Percentiles rank a stretch among this genome's conserved stretches.
Conservation (phyloP, 768 basidiomycete genomes). For the Ephemerocybe angulata region DNA sequence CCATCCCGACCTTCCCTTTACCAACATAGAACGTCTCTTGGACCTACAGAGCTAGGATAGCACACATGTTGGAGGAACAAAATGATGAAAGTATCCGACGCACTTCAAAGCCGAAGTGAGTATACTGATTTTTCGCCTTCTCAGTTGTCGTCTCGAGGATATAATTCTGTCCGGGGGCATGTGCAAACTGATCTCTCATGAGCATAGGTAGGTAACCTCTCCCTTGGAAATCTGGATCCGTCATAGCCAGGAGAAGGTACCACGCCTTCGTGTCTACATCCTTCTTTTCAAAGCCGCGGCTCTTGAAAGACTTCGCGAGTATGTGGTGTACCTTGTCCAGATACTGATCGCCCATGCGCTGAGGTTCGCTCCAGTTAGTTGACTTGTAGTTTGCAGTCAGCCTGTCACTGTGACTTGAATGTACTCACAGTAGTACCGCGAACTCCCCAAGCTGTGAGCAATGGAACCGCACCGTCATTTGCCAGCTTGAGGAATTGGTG, state of each 20-base stretch:
- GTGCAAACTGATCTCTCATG: neutral
- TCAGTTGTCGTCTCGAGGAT: neutral
- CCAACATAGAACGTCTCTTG: neutral
- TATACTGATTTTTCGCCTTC: neutral
- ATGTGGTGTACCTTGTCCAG: neutral
- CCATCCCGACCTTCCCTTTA: neutral
- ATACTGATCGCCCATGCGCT: too few relatives aligned
- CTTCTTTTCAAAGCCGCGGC: neutral
- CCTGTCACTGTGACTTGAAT: too few relatives aligned
- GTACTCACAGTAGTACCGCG: too few relatives aligned
- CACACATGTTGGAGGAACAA: neutral
- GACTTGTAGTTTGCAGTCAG: too few relatives aligned
- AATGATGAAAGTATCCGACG: too few relatives aligned
- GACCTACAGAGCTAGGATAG: neutral
- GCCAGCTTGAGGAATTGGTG: too few relatives aligned
- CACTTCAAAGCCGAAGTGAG: neutral
- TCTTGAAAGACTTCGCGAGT: neutral
- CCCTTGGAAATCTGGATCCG: neutral
- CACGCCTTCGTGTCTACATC: neutral
- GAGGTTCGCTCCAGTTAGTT: too few relatives aligned
- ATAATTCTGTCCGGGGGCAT: neutral
- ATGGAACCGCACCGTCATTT: too few relatives aligned
- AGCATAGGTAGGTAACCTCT: neutral
- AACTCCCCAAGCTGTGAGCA: too few relatives aligned
- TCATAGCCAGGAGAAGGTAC: neutral